Conservation (phyloP, 768 basidiomycete genomes). For the Fistulinella prunicolor region DNA sequence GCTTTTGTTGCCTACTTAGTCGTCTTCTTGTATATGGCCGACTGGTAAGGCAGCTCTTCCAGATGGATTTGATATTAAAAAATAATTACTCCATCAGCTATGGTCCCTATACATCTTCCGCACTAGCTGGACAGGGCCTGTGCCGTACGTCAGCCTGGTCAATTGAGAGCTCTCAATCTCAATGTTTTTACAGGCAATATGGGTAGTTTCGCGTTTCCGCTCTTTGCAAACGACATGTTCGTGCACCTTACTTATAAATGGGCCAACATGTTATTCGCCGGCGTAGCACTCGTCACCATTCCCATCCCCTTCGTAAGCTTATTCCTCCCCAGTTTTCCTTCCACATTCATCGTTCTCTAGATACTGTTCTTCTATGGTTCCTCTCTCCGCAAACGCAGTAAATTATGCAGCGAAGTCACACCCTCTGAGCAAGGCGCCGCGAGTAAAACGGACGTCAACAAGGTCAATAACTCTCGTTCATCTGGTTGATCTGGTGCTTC, state of each 20-base stretch:
- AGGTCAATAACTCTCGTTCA: not conserved
- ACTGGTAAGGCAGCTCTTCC: conserved; percentile 42
- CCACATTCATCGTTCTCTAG: conserved; percentile 4
- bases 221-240: conserved; percentile 63
- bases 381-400: conserved; percentile 25
- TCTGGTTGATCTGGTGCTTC: not conserved
- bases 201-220: conserved; percentile 51
- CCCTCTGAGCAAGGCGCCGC: not conserved
- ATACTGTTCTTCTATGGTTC: conserved; percentile 32
- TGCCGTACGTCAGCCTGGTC: conserved; percentile 37
- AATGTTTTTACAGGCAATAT: conserved; percentile 41
- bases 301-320: conserved; percentile 54
- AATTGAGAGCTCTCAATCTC: not conserved
- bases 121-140: conserved; percentile 62
- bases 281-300: conserved; percentile 48
- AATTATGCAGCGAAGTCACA: conserved; percentile 18
- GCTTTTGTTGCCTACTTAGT: conserved; percentile 52
- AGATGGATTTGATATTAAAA: not conserved
- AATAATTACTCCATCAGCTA: conserved; percentile 33
- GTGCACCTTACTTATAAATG: conserved; percentile 52
- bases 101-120: conserved; percentile 61
- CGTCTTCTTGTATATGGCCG: conserved; percentile 58
- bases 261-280: conserved; percentile 54
- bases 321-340: not conserved
- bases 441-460: not conserved